Conservation (phyloP, 768 basidiomycete species). For the Boletellus sp. region DNA sequence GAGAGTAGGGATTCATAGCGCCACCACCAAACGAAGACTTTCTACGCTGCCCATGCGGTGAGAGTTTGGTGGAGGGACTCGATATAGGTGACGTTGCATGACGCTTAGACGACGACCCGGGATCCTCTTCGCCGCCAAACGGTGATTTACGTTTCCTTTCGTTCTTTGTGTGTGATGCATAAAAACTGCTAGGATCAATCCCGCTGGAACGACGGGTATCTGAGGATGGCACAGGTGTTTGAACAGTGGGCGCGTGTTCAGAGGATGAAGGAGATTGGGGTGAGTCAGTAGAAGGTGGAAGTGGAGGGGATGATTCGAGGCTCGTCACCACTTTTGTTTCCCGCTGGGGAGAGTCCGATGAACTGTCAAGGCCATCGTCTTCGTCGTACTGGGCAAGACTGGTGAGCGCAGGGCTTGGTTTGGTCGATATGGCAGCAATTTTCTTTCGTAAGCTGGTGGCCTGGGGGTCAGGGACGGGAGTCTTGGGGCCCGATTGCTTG, state of each 20-base stretch:
- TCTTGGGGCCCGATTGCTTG: constrained; percentile 15
- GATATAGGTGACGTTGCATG: constrained; percentile 19
- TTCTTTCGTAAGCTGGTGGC: constrained; percentile 50
- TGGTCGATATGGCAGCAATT: constrained; percentile 39
- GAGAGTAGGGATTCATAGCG: constrained; percentile 33
- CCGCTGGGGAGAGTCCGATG: constrained; percentile 13
- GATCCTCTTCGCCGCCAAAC: constrained; percentile 29
- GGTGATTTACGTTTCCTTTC: constrained; percentile 42
- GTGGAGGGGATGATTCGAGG: constrained; percentile 27
- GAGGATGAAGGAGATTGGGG: constrained; percentile 30
- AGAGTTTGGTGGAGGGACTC: constrained; percentile 23
- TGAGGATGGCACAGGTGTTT: constrained; percentile 18
- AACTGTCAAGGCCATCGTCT: constrained; percentile 35
- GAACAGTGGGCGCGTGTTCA: constrained; percentile 22
- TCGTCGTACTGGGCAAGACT: constrained; percentile 41
- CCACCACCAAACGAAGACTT: constrained; percentile 32
- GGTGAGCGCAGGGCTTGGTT: constrained; percentile 33
- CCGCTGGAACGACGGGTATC: constrained; percentile 20
- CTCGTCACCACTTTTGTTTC: constrained; percentile 19
- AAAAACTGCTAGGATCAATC: constrained; percentile 38
- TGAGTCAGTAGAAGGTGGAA: constrained; percentile 33
- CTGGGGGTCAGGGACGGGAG: constrained; percentile 44
- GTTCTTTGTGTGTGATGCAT: constrained; percentile 28
- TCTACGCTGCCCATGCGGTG: constrained; percentile 17
- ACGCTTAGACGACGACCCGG: constrained; percentile 17